Evolutionary conservation across 495 filamentous ascomycete genomes (phyloP).

Genomic region (Barbatosphaeria neglecta): DNA sequence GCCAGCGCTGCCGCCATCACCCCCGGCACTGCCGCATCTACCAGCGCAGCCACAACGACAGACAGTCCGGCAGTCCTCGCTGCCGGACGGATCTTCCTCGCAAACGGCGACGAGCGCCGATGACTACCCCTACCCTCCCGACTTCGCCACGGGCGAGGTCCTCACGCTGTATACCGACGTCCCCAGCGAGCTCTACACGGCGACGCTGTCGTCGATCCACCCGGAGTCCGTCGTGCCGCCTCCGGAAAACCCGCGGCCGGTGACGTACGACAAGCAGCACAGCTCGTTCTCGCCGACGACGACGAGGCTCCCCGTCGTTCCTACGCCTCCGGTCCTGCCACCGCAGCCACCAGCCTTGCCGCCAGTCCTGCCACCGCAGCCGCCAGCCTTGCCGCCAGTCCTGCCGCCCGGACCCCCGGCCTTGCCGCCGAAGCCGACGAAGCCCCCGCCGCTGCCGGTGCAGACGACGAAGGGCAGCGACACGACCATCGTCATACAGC

Average conservation of each 20-base stretch:
- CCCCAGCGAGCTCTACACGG: background rate
- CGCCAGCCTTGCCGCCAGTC: background rate
- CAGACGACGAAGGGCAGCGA: too few relatives aligned
- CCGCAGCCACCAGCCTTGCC: background rate
- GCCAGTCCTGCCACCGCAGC: background rate
- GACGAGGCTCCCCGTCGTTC: background rate
- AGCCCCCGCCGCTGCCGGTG: conserved; percentile 1
- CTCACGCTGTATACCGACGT: background rate
- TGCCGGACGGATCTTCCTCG: background rate
- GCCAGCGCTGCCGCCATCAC: background rate
- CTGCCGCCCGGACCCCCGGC: background rate
- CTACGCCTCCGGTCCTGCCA: background rate
- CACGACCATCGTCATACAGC: background rate
- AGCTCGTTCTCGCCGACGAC: background rate
- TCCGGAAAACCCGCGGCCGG: background rate
- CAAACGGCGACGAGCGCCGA: too few relatives aligned
- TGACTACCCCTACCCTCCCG: background rate
- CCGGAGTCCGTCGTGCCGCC: background rate
- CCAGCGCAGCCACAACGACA: background rate
- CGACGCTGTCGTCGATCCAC: background rate
- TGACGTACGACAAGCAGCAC: background rate
- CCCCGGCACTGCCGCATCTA: background rate
- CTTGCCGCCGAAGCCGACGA: background rate
- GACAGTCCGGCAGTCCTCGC: background rate
- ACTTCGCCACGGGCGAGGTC: background rate